Conservation (phyloP, 1,139 yeast species). For the Komagataea norvegica region DNA sequence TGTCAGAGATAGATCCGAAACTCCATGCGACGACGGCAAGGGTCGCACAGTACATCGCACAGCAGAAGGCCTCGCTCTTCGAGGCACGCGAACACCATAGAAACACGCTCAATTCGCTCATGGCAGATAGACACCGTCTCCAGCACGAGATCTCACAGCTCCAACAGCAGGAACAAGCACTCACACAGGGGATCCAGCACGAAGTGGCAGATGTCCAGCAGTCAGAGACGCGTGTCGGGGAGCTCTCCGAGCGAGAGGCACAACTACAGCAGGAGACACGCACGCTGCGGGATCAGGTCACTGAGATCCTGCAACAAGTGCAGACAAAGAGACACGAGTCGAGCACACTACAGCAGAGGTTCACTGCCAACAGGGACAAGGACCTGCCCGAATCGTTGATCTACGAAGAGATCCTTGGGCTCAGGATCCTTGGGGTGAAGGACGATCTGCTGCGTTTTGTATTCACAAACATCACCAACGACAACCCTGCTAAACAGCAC, state of each 20-base stretch:
- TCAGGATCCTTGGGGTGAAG: constrained; percentile 39
- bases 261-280: constrained; percentile 24
- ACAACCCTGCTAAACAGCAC: constrained; percentile 36
- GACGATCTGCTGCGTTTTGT: constrained; percentile 37
- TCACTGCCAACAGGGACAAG: constrained; percentile 32
- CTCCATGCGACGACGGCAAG: neutral
- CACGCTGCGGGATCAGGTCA: constrained; percentile 23
- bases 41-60: neutral
- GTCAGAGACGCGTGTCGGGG: neutral
- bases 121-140: constrained; percentile 1
- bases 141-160: constrained; percentile 13
- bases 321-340: constrained; percentile 23
- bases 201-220: constrained; percentile 13
- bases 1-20: neutral
- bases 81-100: neutral
- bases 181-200: constrained; percentile 13
- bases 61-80: neutral
- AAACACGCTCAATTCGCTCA: neutral
- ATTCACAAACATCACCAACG: constrained; percentile 42
- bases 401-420: constrained; percentile 44
- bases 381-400: constrained; percentile 35
- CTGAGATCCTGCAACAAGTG: constrained; percentile 30
- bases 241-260: constrained; percentile 11
- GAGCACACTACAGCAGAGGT: constrained; percentile 27
- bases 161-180: neutral